A percentile compares a stretch with the other conserved stretches of the same genome.
phyloP scores from a whole-genome alignment of 345 rosid genomes.

The Acer negundo region DNA sequence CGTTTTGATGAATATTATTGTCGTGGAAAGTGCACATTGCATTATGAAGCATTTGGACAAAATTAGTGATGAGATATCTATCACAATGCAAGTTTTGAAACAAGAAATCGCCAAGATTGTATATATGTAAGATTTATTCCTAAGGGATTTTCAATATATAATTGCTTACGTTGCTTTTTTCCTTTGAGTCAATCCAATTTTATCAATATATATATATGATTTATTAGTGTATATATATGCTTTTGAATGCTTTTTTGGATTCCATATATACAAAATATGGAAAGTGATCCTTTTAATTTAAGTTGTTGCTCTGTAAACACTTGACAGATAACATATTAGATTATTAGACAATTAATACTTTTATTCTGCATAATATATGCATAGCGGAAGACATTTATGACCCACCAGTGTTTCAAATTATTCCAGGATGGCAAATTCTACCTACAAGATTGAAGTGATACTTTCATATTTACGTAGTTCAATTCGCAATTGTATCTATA shows the following conservation, averaged over 20 bases:
- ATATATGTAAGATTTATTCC: not conserved
- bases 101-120: not conserved
- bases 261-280: not conserved
- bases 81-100: slow-evolving; percentile 5
- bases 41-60: slow-evolving; percentile 6
- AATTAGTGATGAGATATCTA: not conserved
- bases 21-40: not conserved
- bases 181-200: no score
- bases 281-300: not conserved
- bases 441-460: not conserved
- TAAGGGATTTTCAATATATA: no score
- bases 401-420: slow-evolving; percentile 2
- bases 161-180: no score
- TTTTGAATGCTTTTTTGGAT: slow-evolving; percentile 1
- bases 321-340: slow-evolving; percentile 9
- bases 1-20: not conserved
- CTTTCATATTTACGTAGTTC: not conserved
- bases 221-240: not conserved
- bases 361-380: not conserved
- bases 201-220: not conserved
- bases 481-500: not conserved
- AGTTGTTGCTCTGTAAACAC: not conserved
- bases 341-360: not conserved
- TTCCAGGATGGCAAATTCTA: slow-evolving; percentile 1
- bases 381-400: slow-evolving; percentile 6